Base-by-base conservation (phyloP, 257 asterid species). In the Dorcoceras hygrometricum region DNA sequence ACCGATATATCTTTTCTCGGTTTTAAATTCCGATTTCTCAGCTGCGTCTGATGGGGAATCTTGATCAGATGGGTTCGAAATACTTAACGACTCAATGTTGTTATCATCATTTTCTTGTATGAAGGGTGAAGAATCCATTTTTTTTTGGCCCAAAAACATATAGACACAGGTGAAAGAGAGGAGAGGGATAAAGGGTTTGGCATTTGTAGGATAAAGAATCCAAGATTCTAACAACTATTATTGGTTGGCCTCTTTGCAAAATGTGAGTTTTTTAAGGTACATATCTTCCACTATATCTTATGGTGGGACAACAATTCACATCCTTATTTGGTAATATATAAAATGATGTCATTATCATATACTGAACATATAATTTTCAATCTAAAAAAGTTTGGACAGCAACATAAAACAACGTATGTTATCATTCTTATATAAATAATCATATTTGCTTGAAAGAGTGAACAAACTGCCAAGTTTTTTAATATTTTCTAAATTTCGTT, bases 71-170 rank as follows among this genome's bases (percentile, higher is more conserved):
- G 61, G 59, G 54, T 14, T 43, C 48, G 24, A 12, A 46, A 57
- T 11, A 67, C 18, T 67, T 9, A 66, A 43, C 19, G 29, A 12
- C 48, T 25, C 43, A 39, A 19, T 57, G 46, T 57, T 55, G 16
- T 55, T 18, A n/a, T 26, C 4, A 25, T 58, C 24, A 57, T 62
- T 22, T 74, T 63, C 68, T 62, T 62, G 36, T 43, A 54, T 71
- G 60, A 64, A 34, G 8, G 46, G 46, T 32, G 75, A 55, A 36
- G 70, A 56, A 11, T 62, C 65, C 75, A 71, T 71, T 34, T 12
- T 71, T 34, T 12, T 31, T 25, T 22, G 11, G 46, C 54, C 22
- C 7, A 16, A 46, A 46, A 46, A 46, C 20, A 16, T 16, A 46
- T 20, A 46, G 22, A 46, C 54, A 46, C 18, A 16, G 54, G 22